These are phyloP conservation scores for Backusella macrospora DNA, from an alignment of 192 early-diverging fungal species.

Conservation along the genomic window DNA sequence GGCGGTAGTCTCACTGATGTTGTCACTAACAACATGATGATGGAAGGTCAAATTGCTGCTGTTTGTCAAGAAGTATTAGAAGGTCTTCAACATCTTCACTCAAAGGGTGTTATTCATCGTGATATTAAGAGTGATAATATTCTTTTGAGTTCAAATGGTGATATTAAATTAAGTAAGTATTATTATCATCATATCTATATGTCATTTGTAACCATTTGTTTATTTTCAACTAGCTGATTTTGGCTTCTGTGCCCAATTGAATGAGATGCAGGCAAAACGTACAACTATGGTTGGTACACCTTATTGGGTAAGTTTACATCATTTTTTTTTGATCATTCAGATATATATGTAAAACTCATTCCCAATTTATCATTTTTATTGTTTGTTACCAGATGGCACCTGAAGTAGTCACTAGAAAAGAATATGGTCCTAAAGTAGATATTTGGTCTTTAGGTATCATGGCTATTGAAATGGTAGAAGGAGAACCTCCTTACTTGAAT, in stretches of 20 bases:
- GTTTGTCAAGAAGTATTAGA: slow-evolving; percentile 76
- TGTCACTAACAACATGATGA: slow-evolving; percentile 84
- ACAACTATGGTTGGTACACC: slow-evolving; percentile 82
- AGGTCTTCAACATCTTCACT: slow-evolving; percentile 73
- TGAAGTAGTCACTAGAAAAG: slow-evolving; percentile 84
- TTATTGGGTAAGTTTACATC: slow-evolving; percentile 62
- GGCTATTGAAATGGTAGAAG: slow-evolving; percentile 82
- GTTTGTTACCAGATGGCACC: slow-evolving; percentile 67
- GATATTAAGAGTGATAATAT: slow-evolving; percentile 86
- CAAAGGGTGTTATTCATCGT: slow-evolving; percentile 76
- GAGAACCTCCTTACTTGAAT: slow-evolving; percentile 73
- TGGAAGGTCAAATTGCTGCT: slow-evolving; percentile 85
- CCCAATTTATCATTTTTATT: not conserved
- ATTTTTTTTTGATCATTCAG: not conserved
- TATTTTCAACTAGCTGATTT: slow-evolving; percentile 65
- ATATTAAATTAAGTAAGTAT: slow-evolving; percentile 72
- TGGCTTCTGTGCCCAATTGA: slow-evolving; percentile 86
- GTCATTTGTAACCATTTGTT: not conserved
- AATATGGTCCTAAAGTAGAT: slow-evolving; percentile 76
- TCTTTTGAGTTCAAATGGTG: slow-evolving; percentile 67
- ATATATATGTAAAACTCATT: not conserved
- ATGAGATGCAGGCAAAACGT: slow-evolving; percentile 72
- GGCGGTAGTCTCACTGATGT: slow-evolving; percentile 89
- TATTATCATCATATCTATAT: not conserved
- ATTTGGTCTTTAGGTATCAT: slow-evolving; percentile 79